Conservation (phyloP, 257 asterid species). For the Osmanthus fragrans region DNA sequence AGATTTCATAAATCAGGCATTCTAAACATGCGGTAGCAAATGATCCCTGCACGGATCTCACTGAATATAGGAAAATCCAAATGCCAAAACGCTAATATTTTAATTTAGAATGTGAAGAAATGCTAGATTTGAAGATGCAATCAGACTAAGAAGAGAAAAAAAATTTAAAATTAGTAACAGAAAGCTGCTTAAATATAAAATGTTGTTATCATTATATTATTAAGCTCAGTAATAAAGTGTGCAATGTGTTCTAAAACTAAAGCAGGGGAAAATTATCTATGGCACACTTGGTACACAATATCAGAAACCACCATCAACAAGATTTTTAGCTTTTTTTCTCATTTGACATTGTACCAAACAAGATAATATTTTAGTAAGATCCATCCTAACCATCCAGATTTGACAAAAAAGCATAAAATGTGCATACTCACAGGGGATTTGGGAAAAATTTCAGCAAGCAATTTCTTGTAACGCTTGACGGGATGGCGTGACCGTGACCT, state of each 20-base stretch:
- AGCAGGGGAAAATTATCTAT: not conserved
- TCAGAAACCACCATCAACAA: not conserved
- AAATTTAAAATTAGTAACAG: not conserved
- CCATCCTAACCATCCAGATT: not conserved
- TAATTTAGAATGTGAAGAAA: not conserved
- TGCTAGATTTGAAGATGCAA: not conserved
- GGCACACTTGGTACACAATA: not conserved
- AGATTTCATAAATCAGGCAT: not conserved
- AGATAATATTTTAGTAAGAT: constrained; percentile 4
- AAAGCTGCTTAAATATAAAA: not conserved
- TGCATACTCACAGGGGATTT: constrained; percentile 74
- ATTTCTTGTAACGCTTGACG: constrained; percentile 91
- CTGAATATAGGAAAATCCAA: not conserved
- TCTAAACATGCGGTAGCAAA: not conserved
- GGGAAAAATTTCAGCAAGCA: constrained; percentile 93
- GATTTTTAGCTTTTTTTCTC: not conserved
- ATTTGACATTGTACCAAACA: not conserved
- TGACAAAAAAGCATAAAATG: not conserved
- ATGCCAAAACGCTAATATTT: not conserved
- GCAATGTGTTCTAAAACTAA: not conserved
- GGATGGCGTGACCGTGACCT: constrained; percentile 97
- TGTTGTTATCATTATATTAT: not conserved
- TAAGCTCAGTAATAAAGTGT: not conserved
- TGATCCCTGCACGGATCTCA: not conserved
- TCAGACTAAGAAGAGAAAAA: not conserved